Evolutionary conservation across 2,329 filamentous ascomycete genomes (phyloP).

Genomic region (Sphaerostilbella broomeana): DNA sequence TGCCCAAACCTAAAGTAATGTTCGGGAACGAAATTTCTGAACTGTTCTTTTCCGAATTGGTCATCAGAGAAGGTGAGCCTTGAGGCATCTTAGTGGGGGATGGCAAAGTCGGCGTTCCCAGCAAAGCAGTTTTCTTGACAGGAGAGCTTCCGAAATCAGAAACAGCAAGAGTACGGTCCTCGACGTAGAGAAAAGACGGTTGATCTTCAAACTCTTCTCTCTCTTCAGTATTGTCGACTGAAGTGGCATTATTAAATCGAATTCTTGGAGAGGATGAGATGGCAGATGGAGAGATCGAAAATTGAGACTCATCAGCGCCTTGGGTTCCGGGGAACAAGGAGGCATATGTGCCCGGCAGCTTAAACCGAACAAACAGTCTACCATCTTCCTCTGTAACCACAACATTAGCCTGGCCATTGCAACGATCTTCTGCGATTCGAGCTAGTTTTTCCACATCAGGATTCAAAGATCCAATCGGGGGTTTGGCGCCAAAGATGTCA

Average conservation of each 20-base stretch:
- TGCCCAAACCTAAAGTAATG: neutral
- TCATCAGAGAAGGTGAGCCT: neutral
- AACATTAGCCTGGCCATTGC: slow-evolving; percentile 27
- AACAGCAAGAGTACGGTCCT: slow-evolving; percentile 12
- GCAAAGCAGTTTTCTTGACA: neutral
- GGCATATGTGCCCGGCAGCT: slow-evolving; percentile 28
- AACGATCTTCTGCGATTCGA: slow-evolving; percentile 21
- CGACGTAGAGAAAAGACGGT: neutral
- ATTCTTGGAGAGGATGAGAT: slow-evolving; percentile 21
- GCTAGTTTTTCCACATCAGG: slow-evolving; percentile 22
- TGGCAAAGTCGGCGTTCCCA: too few species aligned
- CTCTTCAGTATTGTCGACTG: neutral
- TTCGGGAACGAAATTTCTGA: slow-evolving; percentile 1
- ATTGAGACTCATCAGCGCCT: slow-evolving; percentile 22
- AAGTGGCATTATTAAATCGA: slow-evolving; percentile 6
- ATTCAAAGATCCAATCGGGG: slow-evolving; percentile 9
- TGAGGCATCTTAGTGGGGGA: too few species aligned
- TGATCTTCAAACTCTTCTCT: neutral
- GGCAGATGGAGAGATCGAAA: slow-evolving; percentile 19
- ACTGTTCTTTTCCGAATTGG: neutral
- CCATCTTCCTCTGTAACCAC: slow-evolving; percentile 23
- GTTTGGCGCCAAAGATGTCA: slow-evolving; percentile 28
- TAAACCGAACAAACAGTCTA: slow-evolving; percentile 33
- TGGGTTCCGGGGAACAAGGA: slow-evolving; percentile 25
- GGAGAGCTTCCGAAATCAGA: slow-evolving; percentile 5